Conservation (phyloP, 2,329 filamentous ascomycete species). For the Aspergillus niger region DNA sequence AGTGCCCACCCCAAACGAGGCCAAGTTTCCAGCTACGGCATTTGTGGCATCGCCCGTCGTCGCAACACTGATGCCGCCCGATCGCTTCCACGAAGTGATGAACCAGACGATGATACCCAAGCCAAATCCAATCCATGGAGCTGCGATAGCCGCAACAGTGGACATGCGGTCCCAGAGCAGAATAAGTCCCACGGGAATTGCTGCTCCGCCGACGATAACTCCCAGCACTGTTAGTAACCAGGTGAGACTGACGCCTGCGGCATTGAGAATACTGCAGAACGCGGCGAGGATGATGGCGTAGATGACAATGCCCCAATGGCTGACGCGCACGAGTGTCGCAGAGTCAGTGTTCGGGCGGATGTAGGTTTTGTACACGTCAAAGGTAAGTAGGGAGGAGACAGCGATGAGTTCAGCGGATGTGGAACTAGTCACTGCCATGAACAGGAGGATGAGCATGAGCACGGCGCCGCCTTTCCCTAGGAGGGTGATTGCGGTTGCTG, state of each 20-base stretch:
- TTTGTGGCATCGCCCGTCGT: slow-evolving; percentile 43
- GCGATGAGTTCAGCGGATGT: slow-evolving; percentile 55
- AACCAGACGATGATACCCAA: slow-evolving; percentile 43
- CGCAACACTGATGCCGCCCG: slow-evolving; percentile 37
- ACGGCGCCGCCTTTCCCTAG: slow-evolving; percentile 41
- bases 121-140: slow-evolving; percentile 39
- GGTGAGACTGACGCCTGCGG: slow-evolving; percentile 39
- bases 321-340: slow-evolving; percentile 51
- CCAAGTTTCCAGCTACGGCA: slow-evolving; percentile 43
- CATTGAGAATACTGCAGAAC: slow-evolving; percentile 38
- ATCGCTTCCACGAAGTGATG: slow-evolving; percentile 37
- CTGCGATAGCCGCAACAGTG: slow-evolving; percentile 37
- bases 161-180: slow-evolving; percentile 45
- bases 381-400: slow-evolving; percentile 54
- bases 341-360: slow-evolving; percentile 49
- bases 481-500: slow-evolving; percentile 37
- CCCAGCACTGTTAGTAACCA: slow-evolving; percentile 46
- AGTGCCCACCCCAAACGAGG: slow-evolving; percentile 38
- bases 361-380: slow-evolving; percentile 56
- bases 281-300: slow-evolving; percentile 52
- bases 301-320: slow-evolving; percentile 52
- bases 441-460: slow-evolving; percentile 37
- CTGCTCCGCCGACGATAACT: slow-evolving; percentile 44
- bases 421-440: slow-evolving; percentile 49
- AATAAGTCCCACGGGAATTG: slow-evolving; percentile 40